Base-by-base conservation (phyloP, 2,329 filamentous ascomycete species). In the Talaromyces pinophilus region DNA sequence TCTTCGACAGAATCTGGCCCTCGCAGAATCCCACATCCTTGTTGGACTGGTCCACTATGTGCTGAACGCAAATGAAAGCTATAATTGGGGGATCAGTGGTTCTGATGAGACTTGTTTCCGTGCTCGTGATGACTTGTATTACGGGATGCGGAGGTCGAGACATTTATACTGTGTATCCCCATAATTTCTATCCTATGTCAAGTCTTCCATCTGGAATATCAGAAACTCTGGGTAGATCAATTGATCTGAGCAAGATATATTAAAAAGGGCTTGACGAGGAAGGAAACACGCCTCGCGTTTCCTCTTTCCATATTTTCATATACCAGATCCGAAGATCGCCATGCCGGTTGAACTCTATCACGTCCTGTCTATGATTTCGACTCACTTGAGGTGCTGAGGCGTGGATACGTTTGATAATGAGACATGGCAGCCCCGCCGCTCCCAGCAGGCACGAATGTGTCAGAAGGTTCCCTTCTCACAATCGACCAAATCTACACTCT, bases 401-500 rank as follows among this genome's bases (percentile, higher is more conserved):
- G 50, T 54, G 48, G 22, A 50, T 25, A 25, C 22, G 11, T 10
- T 50, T 52, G 50, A 33, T 1, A 22, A 48, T 13, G 25, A 54
- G 50, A n/a, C 13, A 33, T 33, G 28, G 25, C 50, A 54, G 3
- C 15, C n/a, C 17, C 50, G 4, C 28, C 15, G 15, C 50, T 54
- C 4, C 15, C 25, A 30, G 7, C 50, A n/a, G 25, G 50, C 25
- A 3, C 7, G 8, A 6, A 54, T n/a, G 28, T 52, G 30, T 50
- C 59, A 33, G 10, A 38, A 25, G 44, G 5, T 15, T 38, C 62
- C 3, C 19, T 22, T 38, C 62, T 64, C 38, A 61, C 63, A 44
- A 13, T 15, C 3, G 5, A 52, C 10, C 68, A 70, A 46, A 33
- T 63, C 42, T 25, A 30, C 10, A 59, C 65, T 22, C 25, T 70